These are phyloP conservation scores for Phytopythium cucurbitacearum DNA, from an alignment of 352 stramenopile species.

Conservation along the genomic window DNA sequence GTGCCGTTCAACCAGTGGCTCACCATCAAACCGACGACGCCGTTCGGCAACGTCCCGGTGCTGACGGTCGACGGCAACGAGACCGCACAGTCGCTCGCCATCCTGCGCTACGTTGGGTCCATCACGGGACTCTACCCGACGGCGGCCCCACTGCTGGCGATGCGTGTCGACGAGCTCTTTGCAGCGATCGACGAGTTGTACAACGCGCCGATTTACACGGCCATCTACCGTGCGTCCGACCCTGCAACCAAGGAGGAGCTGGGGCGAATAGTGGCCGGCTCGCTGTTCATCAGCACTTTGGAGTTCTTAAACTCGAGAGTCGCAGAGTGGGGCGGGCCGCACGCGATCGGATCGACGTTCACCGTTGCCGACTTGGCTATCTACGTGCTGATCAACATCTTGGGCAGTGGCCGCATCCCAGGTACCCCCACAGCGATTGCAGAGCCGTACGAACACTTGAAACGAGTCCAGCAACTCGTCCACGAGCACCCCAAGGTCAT, in stretches of 20 bases:
- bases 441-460: conserved; percentile 23
- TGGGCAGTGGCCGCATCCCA: conserved; percentile 18
- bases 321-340: conserved; percentile 14
- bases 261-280: conserved; percentile 22
- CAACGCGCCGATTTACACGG: conserved; percentile 11
- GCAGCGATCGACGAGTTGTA: conserved; percentile 31
- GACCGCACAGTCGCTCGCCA: conserved; percentile 45
- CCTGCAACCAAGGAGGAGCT: conserved; percentile 29
- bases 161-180: conserved; percentile 38
- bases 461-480: conserved; percentile 22
- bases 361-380: conserved; percentile 43
- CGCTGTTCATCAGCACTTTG: conserved; percentile 26
- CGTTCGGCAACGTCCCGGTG: conserved; percentile 34
- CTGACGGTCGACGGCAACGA: conserved; percentile 41
- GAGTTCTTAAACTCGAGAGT: conserved; percentile 30
- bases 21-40: conserved; percentile 22
- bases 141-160: conserved; percentile 16
- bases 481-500: conserved; percentile 25
- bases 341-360: conserved; percentile 17
- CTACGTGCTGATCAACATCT: conserved; percentile 19
- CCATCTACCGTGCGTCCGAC: conserved; percentile 8
- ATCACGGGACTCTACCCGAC: conserved; percentile 36
- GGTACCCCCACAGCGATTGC: conserved; percentile 18
- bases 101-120: conserved; percentile 58
- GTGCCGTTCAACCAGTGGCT: conserved; percentile 21